These are phyloP conservation scores for Anthoceros angustus DNA, from an alignment of 225 moss, liverwort and hornwort species.

Conservation along the genomic window DNA sequence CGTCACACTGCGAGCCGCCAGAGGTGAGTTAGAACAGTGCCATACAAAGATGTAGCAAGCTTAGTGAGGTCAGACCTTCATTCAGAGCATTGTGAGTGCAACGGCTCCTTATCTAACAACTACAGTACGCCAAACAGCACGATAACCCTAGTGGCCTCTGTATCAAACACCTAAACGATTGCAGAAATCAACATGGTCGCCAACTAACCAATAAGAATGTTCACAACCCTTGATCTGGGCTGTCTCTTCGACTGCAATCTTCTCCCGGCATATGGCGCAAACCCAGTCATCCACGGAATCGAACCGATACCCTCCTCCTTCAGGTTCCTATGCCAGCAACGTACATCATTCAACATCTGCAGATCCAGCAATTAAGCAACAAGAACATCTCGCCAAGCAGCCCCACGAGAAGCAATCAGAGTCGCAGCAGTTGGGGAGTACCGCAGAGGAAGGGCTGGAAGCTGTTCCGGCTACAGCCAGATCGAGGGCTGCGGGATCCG, in stretches of 20 bases:
- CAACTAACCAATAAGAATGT: slow-evolving; percentile 38
- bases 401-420: no score
- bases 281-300: slow-evolving; percentile 27
- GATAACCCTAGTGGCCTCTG: no score
- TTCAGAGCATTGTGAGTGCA: background rate
- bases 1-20: slow-evolving; percentile 26
- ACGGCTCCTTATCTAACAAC: background rate
- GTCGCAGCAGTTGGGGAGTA: no score
- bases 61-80: background rate
- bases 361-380: no score
- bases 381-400: no score
- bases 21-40: background rate
- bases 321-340: background rate
- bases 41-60: background rate
- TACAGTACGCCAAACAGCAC: background rate
- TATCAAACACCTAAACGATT: no score
- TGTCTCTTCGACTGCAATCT: slow-evolving; percentile 37
- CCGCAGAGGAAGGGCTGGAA: no score
- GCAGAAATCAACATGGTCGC: background rate
- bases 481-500: no score
- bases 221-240: slow-evolving; percentile 58
- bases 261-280: slow-evolving; percentile 49
- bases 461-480: no score
- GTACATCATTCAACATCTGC: background rate
- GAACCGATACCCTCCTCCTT: background rate